These are phyloP conservation scores for Geoglossum glabrum DNA, from an alignment of 495 filamentous ascomycete species.

Conservation along the genomic window DNA sequence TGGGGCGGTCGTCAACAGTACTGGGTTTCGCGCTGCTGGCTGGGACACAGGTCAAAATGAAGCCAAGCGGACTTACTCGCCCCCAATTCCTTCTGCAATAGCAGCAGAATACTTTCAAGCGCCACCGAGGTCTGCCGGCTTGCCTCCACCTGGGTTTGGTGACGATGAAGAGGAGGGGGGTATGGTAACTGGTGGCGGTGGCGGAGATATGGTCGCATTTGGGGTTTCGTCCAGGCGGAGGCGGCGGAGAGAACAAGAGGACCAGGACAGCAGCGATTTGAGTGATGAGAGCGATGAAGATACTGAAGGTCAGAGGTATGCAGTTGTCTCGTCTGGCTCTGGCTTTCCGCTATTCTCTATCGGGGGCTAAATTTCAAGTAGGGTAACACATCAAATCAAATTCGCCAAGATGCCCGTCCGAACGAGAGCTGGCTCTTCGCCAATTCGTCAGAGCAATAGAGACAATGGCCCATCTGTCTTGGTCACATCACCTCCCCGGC, in stretches of 20 bases:
- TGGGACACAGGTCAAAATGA: conserved; percentile 62
- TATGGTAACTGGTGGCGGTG: conserved; percentile 56
- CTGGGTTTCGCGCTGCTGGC: conserved; percentile 87
- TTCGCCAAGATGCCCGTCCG: conserved; percentile 91
- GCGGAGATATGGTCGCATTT: conserved; percentile 49
- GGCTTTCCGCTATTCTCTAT: neutral
- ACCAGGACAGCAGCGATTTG: conserved; percentile 91
- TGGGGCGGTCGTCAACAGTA: conserved; percentile 70
- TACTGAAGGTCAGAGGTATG: conserved; percentile 28
- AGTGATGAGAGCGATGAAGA: conserved; percentile 95
- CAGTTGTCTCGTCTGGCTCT: neutral
- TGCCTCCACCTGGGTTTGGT: conserved; percentile 34
- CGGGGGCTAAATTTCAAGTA: conserved; percentile 8
- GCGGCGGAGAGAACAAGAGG: conserved; percentile 56
- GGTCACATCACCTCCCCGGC: conserved; percentile 24
- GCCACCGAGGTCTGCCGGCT: conserved; percentile 29
- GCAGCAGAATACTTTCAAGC: conserved; percentile 82
- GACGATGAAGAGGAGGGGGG: conserved; percentile 69
- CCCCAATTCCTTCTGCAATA: conserved; percentile 80
- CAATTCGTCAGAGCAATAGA: conserved; percentile 39
- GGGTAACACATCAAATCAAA: conserved; percentile 62
- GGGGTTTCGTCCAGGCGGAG: conserved; percentile 29
- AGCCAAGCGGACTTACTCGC: conserved; percentile 83
- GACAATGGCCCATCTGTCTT: conserved; percentile 22
- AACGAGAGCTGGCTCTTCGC: conserved; percentile 69